phyloP scores from a whole-genome alignment of 2,329 filamentous ascomycete genomes.

The Pseudocercospora crystallina region DNA sequence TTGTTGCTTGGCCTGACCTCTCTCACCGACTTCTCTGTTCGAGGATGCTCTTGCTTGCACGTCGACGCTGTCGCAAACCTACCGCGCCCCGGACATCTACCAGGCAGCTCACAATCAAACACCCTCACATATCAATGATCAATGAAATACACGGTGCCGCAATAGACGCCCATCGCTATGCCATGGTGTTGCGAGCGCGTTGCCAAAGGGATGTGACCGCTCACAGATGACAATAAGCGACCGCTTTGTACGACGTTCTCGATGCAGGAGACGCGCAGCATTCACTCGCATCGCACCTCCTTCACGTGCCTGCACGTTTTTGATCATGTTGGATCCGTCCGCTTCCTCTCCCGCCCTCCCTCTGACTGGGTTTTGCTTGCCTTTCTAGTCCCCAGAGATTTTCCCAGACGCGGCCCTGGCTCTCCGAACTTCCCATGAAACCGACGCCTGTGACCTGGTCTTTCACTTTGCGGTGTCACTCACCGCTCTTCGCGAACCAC shows the following conservation, averaged over 20 bases:
- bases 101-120: no score
- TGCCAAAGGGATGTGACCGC: no score
- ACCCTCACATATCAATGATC: no score
- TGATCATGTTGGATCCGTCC: neutral
- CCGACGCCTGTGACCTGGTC: slow-evolving; percentile 14
- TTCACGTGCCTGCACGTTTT: slow-evolving; percentile 16
- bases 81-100: no score
- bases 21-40: slow-evolving; percentile 2
- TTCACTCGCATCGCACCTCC: slow-evolving; percentile 7
- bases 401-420: no score
- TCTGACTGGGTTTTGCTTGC: no score
- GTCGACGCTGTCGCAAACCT: neutral
- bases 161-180: no score
- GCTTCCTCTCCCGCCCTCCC: no score
- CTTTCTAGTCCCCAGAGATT: no score
- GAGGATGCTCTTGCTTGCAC: neutral
- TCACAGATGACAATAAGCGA: neutral
- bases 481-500: slow-evolving; percentile 12
- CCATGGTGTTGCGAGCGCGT: no score
- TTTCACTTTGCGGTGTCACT: slow-evolving; percentile 16
- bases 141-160: no score
- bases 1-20: neutral
- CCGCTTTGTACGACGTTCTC: slow-evolving; percentile 4
- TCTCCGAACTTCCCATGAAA: neutral
- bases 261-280: slow-evolving; percentile 6